Evolutionary conservation across 495 filamentous ascomycete species (phyloP), one percentile per base, ranked within the genome.

Genomic region (Penicillium canariense): DNA sequence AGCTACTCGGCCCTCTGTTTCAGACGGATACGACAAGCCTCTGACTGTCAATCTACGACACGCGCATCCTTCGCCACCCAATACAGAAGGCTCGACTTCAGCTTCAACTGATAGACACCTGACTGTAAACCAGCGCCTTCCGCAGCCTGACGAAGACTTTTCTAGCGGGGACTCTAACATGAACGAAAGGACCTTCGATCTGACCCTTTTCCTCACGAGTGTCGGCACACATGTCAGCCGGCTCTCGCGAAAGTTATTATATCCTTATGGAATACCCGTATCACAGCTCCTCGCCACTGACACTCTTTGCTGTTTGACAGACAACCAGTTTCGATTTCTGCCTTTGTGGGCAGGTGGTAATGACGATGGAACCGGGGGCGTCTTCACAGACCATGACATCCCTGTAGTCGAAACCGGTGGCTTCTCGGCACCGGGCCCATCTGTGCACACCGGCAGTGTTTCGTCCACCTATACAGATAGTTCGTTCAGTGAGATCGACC

Each of bases 321-420:
- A 81, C 0, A 65, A 75, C 5, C 79, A 85, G 52, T 79, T 65
- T 53, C 74, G 71, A 20, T 84, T 70, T 40, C 66, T 84, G 3
- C 81, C 82, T 0, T 56, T 83, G 9, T 84, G 78, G 76, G 80
- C 81, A 0, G 82, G 77, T 4, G 82, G 81, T 2, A 63, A 75
- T 45, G 79, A 84, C 40, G 82, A 84, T 55, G 80, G 67, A 2
- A 73, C 69, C 1, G 82, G 80, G 4, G 81, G 77, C 5, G 81
- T 82, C 10, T 82, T 77, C 54, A 54, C 63, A 1, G 71, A 75
- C 28, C 59, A 61, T 7, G 55, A 70, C 23, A 66, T 79, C 40
- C 77, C 77, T 0, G 47, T 66, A 5, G 52, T 73, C 8, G 70
- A 76, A 12, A 44, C 56, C 27, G 72, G 68, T 1, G 74, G 74